These are phyloP conservation scores for Xylaria sp. DNA, from an alignment of 2,329 filamentous ascomycete genomes.

Conservation along the genomic window DNA sequence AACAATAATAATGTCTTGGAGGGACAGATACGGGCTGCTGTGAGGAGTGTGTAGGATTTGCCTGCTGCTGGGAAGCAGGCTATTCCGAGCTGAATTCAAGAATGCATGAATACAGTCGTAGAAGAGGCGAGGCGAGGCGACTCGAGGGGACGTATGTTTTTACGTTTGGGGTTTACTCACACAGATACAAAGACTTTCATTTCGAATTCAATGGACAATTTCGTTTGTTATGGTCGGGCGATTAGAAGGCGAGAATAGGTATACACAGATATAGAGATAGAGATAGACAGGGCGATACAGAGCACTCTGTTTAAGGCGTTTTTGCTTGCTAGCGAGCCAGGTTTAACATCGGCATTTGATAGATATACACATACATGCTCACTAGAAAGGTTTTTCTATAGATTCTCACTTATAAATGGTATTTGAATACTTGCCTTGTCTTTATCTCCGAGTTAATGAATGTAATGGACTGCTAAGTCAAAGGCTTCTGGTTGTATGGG, in stretches of 20 bases:
- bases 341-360: slow-evolving; percentile 2
- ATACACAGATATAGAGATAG: slow-evolving; percentile 3
- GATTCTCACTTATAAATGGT: not conserved
- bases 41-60: not conserved
- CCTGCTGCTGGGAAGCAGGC: slow-evolving; percentile 13
- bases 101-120: not conserved
- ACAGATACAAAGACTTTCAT: not conserved
- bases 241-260: slow-evolving; percentile 9
- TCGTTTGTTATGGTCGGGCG: slow-evolving; percentile 14
- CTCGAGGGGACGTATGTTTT: too few species aligned
- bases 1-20: not conserved
- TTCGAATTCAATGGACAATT: slow-evolving; percentile 3
- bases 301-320: slow-evolving; percentile 15
- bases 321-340: not conserved
- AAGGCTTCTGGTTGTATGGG: not conserved
- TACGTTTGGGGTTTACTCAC: not conserved
- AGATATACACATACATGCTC: slow-evolving; percentile 3
- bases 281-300: slow-evolving; percentile 8
- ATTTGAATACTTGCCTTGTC: not conserved
- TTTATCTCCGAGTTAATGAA: not conserved
- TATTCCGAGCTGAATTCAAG: not conserved
- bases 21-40: not conserved
- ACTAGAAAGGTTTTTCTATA: slow-evolving; percentile 12
- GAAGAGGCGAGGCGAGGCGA: not conserved
- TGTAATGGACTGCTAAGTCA: not conserved